Evolutionary conservation across 1,284 basidiomycete genomes (phyloP).

Genomic region (Boletus mariae): DNA sequence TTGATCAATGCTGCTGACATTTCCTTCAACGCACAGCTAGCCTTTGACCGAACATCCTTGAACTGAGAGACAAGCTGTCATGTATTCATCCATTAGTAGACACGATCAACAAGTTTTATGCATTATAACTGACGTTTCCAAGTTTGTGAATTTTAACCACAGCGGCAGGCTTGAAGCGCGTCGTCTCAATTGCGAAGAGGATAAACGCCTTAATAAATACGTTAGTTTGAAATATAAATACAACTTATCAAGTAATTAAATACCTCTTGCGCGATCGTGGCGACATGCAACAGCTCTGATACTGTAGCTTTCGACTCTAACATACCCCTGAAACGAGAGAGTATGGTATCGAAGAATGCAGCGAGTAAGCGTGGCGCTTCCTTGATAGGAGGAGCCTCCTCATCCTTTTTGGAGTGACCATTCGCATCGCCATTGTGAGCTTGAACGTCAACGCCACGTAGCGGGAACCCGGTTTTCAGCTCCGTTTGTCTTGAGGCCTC

Average conservation of each 20-base stretch:
- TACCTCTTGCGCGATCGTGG: slow-evolving; percentile 72
- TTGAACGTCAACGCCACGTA: slow-evolving; percentile 57
- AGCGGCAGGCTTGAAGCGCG: slow-evolving; percentile 65
- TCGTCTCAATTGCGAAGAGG: slow-evolving; percentile 58
- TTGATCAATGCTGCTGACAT: slow-evolving; percentile 52
- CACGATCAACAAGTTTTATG: not conserved
- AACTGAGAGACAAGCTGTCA: slow-evolving; percentile 61
- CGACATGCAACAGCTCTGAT: slow-evolving; percentile 62
- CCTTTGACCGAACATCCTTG: slow-evolving; percentile 57
- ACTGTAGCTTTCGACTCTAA: slow-evolving; percentile 36
- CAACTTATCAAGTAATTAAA: not conserved
- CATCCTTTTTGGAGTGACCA: slow-evolving; percentile 61
- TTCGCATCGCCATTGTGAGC: slow-evolving; percentile 44
- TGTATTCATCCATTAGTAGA: slow-evolving; percentile 5
- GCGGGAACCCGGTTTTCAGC: slow-evolving; percentile 62
- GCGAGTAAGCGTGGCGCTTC: slow-evolving; percentile 55
- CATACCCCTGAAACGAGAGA: slow-evolving; percentile 46
- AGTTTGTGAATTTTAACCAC: slow-evolving; percentile 72
- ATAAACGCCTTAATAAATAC: slow-evolving; percentile 53
- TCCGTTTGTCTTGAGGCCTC: slow-evolving; percentile 69
- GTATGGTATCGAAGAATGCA: slow-evolving; percentile 61
- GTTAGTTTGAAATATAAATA: slow-evolving; percentile 9
- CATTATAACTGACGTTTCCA: slow-evolving; percentile 46
- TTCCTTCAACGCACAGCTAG: slow-evolving; percentile 48
- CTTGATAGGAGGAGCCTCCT: slow-evolving; percentile 57